phyloP scores from a whole-genome alignment of 1,139 yeast species.

The Geotrichum klebahnii region DNA sequence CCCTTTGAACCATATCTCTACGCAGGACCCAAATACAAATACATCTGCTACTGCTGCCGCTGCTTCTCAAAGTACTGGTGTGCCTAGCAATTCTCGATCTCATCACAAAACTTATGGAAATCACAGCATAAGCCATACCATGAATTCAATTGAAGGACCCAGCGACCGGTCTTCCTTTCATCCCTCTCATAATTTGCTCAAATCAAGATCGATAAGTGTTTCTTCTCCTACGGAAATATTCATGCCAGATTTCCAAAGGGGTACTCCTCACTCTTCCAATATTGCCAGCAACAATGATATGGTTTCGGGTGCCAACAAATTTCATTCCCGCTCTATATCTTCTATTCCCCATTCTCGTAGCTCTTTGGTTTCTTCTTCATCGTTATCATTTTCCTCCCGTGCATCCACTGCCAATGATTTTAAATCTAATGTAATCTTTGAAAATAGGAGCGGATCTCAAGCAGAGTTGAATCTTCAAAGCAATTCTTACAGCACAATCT shows the following conservation, averaged over 20 bases:
- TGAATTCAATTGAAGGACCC: not conserved
- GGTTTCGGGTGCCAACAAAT: not conserved
- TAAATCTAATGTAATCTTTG: conserved; percentile 2
- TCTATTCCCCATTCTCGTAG: not conserved
- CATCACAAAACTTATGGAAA: conserved; percentile 6
- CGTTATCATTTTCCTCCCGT: not conserved
- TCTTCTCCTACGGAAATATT: conserved; percentile 24
- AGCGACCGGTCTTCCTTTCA: conserved; percentile 35
- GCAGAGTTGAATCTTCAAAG: no score
- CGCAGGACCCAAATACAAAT: conserved; percentile 1
- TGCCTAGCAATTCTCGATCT: no score
- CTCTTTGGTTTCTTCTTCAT: not conserved
- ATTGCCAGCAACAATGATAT: not conserved
- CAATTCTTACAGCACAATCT: conserved; percentile 8
- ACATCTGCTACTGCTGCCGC: no score
- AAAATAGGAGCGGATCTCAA: not conserved
- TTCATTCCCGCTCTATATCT: conserved; percentile 9
- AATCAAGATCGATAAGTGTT: conserved; percentile 50
- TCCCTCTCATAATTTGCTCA: conserved; percentile 51
- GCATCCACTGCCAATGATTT: not conserved
- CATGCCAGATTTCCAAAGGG: no score
- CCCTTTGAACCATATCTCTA: not conserved
- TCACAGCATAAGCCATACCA: conserved; percentile 2
- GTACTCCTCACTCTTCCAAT: not conserved
- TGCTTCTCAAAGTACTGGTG: no score